Base-by-base conservation (phyloP, 805 yeast genomes). In the Hanseniaspora clermontiae region DNA sequence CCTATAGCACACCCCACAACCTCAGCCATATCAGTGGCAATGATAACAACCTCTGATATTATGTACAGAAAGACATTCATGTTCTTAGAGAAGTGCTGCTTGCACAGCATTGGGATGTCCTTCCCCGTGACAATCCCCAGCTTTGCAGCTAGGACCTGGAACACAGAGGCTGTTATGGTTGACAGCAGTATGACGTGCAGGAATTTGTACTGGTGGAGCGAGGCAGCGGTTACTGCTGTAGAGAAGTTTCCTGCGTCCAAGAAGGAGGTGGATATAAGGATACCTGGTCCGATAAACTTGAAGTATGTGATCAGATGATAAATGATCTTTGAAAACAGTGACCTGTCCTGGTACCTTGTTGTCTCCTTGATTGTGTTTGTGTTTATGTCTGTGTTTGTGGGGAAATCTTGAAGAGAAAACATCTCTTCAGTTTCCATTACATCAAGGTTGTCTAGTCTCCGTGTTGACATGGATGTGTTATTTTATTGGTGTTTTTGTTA, bases 221-320 rank as follows among this genome's bases (percentile, higher is more conserved):
- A 84, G n/a, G 95, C 95, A 1, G 95, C 93, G 9, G 93, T 86
- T 14, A 91, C 96, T 10, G 93, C 95, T 0, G 97, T 87, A 40
- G 96, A 84, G 69, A 90, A 91, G 70, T 93, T 91, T 5, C 98
- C 98, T 0, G 98, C 97, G 64, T 91, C 97, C 88, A 93, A 87
- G 68, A 90, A 93, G 0, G 97, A 91, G 37, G 91, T 96, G 5
- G 90, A 78, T 1, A 93, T 95, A 95, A 91, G 84, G 49, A 91
- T 72, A 0, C 98, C 97, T 0, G 97, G 97, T 0, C 97, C 97
- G n/a, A 91, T 74, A 66, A 85, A 86, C 60, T 74, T 70, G 43
- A 74, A 69, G 66, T 82, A 85, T 62, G 82, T 83, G 43, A 45
- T 31, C 5, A 52, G 7, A 15, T 52, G 56, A 31, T 52, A 52